Evolutionary conservation across 2,329 filamentous ascomycete genomes (phyloP), one percentile per base, ranked within the genome.

Genomic region (Epichloe bromicola): DNA sequence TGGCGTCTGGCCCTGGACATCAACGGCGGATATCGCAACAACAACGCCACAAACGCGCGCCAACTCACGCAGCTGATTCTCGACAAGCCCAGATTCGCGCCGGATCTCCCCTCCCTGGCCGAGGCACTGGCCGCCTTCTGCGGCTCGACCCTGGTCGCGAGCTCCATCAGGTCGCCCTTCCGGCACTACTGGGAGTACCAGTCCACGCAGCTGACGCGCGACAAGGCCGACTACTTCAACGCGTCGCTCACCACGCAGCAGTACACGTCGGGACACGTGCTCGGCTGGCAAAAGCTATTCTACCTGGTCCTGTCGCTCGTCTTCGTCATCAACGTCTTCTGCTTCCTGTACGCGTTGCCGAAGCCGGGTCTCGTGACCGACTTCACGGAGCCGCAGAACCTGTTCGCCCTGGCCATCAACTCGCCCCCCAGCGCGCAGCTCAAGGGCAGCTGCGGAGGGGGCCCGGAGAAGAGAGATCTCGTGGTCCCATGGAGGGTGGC

Each of bases 341-440:
- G 83, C 51, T 67, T 88, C 0, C 59, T 69, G 2, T 88, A 88
- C 65, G 63, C 83, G 48, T 60, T 77, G 45, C 70, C 75, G 55
- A 61, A 69, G 5, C 69, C 70, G 0, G 78, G 79, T 1, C 74
- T 87, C 20, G 78, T 91, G 7, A 89, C 84, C 1, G 87, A 91
- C 67, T 89, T 85, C 60, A 86, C 82, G 0, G 86, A 91, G 59
- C 84, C 86, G 1, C 79, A 83, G 50, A 89, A 89, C 60, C 68
- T 89, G 2, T 89, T 90, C 59, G 72, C 80, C 0, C 66, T 89
- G 0, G 83, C 85, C 2, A 71, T 90, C 49, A 88, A 88, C 60
- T 69, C 67, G 49, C 67, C 70, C 67, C 68, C 68, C 3, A 69
- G 65, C 39, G 51, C 53, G 4, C 63, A 63, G 17, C 56, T 72